Evolutionary conservation across 192 early-diverging fungal genomes (phyloP).

Genomic region (Dissophora ornata): DNA sequence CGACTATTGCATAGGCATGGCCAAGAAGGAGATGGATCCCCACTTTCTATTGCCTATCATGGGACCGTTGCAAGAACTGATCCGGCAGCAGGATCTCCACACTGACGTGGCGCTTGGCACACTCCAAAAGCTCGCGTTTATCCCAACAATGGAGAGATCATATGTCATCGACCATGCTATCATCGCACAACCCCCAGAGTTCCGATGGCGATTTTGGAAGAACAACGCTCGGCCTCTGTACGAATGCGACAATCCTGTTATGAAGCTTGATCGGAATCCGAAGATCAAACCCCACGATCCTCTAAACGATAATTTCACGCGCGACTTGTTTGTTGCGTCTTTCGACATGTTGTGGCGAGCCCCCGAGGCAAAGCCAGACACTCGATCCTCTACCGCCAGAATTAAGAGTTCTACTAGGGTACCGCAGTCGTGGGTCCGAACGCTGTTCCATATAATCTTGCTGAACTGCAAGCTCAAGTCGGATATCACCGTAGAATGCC

Average conservation of each 20-base stretch:
- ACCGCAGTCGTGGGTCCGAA: neutral
- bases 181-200: slow-evolving; percentile 5
- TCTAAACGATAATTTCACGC: slow-evolving; percentile 20
- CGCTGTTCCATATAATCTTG: slow-evolving; percentile 2
- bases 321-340: slow-evolving; percentile 18
- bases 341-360: slow-evolving; percentile 28
- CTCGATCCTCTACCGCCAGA: neutral
- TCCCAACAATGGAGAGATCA: neutral
- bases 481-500: neutral
- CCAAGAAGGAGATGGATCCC: neutral
- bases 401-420: neutral
- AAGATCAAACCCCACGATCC: neutral
- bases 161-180: slow-evolving; percentile 10
- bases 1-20: slow-evolving; percentile 5
- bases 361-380: neutral
- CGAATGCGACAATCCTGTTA: slow-evolving; percentile 11
- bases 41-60: neutral
- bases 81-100: neutral
- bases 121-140: slow-evolving; percentile 4
- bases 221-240: neutral
- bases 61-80: neutral
- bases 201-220: slow-evolving; percentile 5
- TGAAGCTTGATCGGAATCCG: neutral
- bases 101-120: neutral
- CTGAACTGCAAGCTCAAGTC: neutral